Evolutionary conservation across 2,329 filamentous ascomycete species (phyloP).

Genomic region (Hymenoscyphus fraxineus): DNA sequence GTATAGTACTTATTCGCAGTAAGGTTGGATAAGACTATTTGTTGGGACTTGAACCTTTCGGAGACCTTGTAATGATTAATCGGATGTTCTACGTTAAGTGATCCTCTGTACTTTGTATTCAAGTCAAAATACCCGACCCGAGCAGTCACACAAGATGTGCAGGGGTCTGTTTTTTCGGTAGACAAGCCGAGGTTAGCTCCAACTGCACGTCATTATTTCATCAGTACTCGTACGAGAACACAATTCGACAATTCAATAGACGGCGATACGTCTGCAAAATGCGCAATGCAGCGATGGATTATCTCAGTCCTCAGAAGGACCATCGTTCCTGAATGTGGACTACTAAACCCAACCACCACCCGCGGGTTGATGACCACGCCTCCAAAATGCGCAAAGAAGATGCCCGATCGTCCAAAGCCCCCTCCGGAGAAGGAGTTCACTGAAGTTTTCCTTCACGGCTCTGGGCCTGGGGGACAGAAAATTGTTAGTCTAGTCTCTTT

Average conservation of each 20-base stretch:
- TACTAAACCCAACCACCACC: slow-evolving; percentile 3
- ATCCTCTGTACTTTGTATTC: too few species aligned
- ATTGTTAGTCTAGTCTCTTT: slow-evolving; percentile 55
- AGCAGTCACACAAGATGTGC: not conserved
- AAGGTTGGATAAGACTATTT: too few species aligned
- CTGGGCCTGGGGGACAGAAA: slow-evolving; percentile 91
- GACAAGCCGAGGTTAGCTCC: not conserved
- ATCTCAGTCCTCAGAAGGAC: slow-evolving; percentile 16
- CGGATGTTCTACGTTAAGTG: too few species aligned
- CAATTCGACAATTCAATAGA: not conserved
- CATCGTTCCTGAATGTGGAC: slow-evolving; percentile 15
- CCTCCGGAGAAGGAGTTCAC: slow-evolving; percentile 73
- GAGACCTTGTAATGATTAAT: too few species aligned
- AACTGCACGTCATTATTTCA: not conserved
- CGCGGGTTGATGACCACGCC: slow-evolving; percentile 20
- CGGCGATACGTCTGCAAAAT: slow-evolving; percentile 19
- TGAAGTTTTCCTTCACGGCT: slow-evolving; percentile 84
- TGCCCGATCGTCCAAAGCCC: slow-evolving; percentile 67
- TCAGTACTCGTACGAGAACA: not conserved
- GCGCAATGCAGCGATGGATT: slow-evolving; percentile 28
- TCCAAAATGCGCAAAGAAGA: slow-evolving; percentile 45
- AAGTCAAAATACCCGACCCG: too few species aligned
- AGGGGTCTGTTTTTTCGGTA: not conserved
- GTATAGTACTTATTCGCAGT: too few species aligned
- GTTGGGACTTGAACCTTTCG: too few species aligned